Base-by-base conservation (phyloP, 768 basidiomycete genomes). In the Hypholoma sublateritium region DNA sequence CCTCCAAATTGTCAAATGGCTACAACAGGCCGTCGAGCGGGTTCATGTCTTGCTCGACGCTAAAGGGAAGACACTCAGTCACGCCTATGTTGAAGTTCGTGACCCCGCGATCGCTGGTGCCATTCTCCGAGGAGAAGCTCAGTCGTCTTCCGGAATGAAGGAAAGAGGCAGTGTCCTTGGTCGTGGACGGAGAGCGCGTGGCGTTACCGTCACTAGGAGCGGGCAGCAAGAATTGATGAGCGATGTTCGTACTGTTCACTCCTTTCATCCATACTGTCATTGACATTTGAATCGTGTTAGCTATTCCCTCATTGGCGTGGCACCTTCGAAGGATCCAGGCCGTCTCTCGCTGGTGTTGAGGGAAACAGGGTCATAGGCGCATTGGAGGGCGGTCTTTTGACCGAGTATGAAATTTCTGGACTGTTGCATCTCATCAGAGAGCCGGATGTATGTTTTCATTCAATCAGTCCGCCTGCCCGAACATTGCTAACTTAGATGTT, bases 271-370 rank as follows among this genome's bases (percentile, higher is more conserved):
- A 21, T 19, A 17, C 22, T 43, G 39, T 13, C 21, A 41, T 14
- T 39, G 11, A 42, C 51, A 25, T 32, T 58, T 37, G 54, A n/a
- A 58, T 11, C 11, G 19, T 32, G n/a, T 7, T 42, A 91, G 86
- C 66, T 94, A 6, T 94, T 93, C 72, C 91, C 91, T 2, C 80
- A 78, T 9, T 94, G 92, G 91, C 81, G 81, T 58, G 91, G 91
- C 5, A 74, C 75, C 14, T 94, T 93, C 68, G 82, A 86, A 56
- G 85, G 87, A 36, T 78, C 81, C 25, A 76, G 79, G 0, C 90
- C 91, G 25, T 87, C 87, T 2, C 78, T 92, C 36, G 79, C 81
- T 34, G 85, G 88, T 14, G 70, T 90, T 41, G 79, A 80, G 52
- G 80, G 79, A 41, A 82, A 84, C 47, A 77, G 75, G 25, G 75